Evolutionary conservation across 2,329 filamentous ascomycete species (phyloP), one percentile per base, ranked within the genome.

Genomic region (Alternaria ventricosa): DNA sequence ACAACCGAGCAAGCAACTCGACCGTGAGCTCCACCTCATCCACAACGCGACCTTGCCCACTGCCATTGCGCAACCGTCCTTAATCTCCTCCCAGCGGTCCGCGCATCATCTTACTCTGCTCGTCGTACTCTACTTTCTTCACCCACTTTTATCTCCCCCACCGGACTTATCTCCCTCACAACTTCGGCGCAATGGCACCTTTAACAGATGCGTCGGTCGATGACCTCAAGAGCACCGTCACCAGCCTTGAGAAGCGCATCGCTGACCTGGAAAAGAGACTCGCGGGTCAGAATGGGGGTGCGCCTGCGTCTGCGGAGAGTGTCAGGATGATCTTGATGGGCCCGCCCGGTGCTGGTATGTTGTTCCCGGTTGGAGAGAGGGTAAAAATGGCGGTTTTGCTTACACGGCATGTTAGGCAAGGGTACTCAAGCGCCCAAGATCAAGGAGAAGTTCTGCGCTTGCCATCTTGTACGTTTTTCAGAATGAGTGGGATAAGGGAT

Each of bases 311-410:
- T 72, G 84, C 85, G 72, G 79, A 90, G 72, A 88, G 91, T 78
- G 88, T 99, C 83, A 91, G 96, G 84, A 97, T 99, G 92, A 94
- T 99, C 77, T 86, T 99, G 78, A 98, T 99, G 85, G 96, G 96
- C 41, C 96, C 96, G 79, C 96, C 96, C 61, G 96, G 96, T 82
- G 96, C 96, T 82, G 96, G 96, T 98, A 88, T 75, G 92, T 85
- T 49, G 23, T 45, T 55, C 27, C 33, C n/a, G n/a, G 25, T 53
- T 57, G 28, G 25, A 23, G 23, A 20, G 20, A 25, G 47, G 54
- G 51, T 25, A 25, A 25, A 44, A 55, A 30, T 27, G 60, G 57
- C 33, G 36, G 49, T 49, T 53, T 71, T 63, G 71, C 71, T 77
- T 66, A 81, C 73, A 60, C 30, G 36, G 22, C 36, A 46, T 61